Evolutionary conservation across 768 basidiomycete genomes (phyloP).

Genomic region (Amanita exitialis): DNA sequence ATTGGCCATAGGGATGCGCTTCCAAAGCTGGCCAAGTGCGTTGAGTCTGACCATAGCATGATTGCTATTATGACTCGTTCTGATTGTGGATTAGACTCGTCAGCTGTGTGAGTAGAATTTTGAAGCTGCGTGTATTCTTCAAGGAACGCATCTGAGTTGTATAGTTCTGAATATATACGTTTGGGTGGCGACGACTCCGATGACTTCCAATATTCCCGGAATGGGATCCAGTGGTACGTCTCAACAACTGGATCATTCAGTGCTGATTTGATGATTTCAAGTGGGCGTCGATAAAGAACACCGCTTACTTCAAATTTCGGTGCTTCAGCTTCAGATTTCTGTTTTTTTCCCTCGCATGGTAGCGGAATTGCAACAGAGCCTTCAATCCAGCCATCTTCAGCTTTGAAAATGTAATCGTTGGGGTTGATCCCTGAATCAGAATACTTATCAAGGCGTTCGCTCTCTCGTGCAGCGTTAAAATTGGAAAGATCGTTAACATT

Average conservation of each 20-base stretch:
- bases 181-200: not conserved
- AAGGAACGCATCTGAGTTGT: not conserved
- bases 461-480: not conserved
- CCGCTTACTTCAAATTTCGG: not conserved
- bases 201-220: not conserved
- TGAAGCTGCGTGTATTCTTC: not conserved
- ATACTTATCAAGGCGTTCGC: not conserved
- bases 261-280: not conserved
- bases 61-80: slow-evolving; percentile 5
- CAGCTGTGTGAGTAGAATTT: slow-evolving; percentile 3
- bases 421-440: not conserved
- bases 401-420: not conserved
- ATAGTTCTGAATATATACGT: not conserved
- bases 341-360: not conserved
- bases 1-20: slow-evolving; percentile 31
- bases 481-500: not conserved
- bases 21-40: slow-evolving; percentile 24
- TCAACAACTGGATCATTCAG: not conserved
- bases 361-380: not conserved
- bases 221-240: not conserved
- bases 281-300: not conserved
- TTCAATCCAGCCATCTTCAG: not conserved
- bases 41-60: slow-evolving; percentile 26
- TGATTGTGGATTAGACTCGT: too few species aligned
- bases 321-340: not conserved